Evolutionary conservation across 202 grass and related monocot species (phyloP), one percentile per base, ranked within the genome.

Genomic region (Schoenoplectus tabernaemontani): DNA sequence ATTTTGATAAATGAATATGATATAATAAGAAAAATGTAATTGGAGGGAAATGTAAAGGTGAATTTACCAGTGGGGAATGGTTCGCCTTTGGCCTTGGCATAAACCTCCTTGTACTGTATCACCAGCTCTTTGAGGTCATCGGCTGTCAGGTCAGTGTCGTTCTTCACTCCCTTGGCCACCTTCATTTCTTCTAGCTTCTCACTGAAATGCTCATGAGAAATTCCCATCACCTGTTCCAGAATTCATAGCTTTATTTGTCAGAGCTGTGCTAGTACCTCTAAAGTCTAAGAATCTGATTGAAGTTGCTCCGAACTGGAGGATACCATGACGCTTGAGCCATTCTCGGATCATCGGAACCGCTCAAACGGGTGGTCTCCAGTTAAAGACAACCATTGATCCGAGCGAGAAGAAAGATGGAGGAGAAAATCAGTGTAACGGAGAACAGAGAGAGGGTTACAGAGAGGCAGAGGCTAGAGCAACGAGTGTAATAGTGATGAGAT

Each of bases 181-280:
- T 99, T 99, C 88, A 99, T 88, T 60, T 33, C 66, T 39, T 96
- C 96, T 0, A 99, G 88, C 66, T 99, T 99, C 57, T 96, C 87
- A 7, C 92, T 88, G 51, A 99, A 99, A 36, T 87, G 82, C 4
- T 83, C 73, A 53, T 93, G 96, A 13, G 92, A 76, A 64, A 99
- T 93, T 63, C 80, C 89, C 96, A 96, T 84, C 37, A 99, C 96
- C 96, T 99, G 74, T 8, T 22, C 38, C 43, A 46, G 51, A 42
- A 64, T 34, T 32, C 32, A 86, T 4, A 62, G 22, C n/a, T 79
- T 10, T 10, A 22, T 30, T 32, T 65, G 20, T 33, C 57, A 60
- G 76, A 46, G 28, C 8, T 28, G 2, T 47, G 4, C 22, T 63
- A 42, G n/a, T 62, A 19, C n/a, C 20, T 19, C 50, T 34, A 63